Base-by-base conservation (phyloP, 257 asterid genomes). In the Ophiorrhiza pumila region DNA sequence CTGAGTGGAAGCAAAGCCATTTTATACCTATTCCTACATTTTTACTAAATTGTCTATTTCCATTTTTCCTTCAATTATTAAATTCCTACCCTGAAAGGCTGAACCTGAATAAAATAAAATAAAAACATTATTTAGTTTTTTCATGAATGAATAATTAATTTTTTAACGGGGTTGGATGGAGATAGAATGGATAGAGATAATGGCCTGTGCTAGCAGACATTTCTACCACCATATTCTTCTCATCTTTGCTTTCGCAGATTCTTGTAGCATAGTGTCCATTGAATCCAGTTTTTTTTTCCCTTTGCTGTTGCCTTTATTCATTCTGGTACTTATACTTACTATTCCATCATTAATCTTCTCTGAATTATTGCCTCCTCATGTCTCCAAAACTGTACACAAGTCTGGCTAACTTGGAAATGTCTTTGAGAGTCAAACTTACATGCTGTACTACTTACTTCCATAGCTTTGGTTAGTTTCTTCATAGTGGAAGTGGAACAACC, bases 211-310 rank as follows among this genome's bases (percentile, higher is more conserved):
- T 67, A 85, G 89, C 93, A 84, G 87, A 84, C 96, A 90, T 84
- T 90, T 87, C 90, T 85, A 84, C 91, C 91, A 83, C 93, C 96
- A 80, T 87, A 87, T 86, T 86, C 90, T 84, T 85, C 85, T 83
- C 86, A 78, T 88, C 92, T 89, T 83, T 80, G 83, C 88, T 89
- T 88, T 87, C 85, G 66, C 81, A 87, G 91, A 90, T 90, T 86
- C 96, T 90, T 73, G 83, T 85, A 82, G 87, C 83, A 79, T 76
- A 76, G 86, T 81, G 88, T 83, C 87, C 91, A 76, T 81, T 78
- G 81, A 83, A 81, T 76, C 76, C 83, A 72, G 74, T 71, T 46
- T 69, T 75, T 71, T 47, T 74, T 59, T 57, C n/a, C 73, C 22
- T 35, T 56, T 52, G 73, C 74, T 77, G 72, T 75, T 65, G 39